A percentile compares a stretch with the other conserved stretches of the same genome.
Conservation (phyloP, 78 protist genomes). For the Guillardia theta region DNA sequence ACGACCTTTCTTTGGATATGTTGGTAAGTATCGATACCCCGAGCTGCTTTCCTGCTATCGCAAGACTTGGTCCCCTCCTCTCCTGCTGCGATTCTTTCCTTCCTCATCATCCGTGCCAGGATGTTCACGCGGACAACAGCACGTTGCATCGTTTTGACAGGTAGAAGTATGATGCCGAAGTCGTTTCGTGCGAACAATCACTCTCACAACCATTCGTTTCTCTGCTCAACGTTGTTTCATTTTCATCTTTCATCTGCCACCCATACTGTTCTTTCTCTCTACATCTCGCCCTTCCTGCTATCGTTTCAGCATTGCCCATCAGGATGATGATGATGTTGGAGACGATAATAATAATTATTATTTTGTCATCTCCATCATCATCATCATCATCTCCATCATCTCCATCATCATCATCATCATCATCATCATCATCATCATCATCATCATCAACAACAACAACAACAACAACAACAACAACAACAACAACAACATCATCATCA, state of each 20-base stretch:
- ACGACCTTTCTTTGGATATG: constrained; percentile 86
- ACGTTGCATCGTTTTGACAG: constrained; percentile 52
- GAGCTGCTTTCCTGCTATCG: too few species aligned
- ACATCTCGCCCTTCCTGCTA: neutral
- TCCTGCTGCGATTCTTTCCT: neutral
- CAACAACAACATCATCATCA: too few species aligned
- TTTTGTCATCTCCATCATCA: too few species aligned
- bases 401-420: too few species aligned
- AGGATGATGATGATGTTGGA: too few species aligned
- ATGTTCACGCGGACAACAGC: constrained; percentile 31
- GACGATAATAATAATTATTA: too few species aligned
- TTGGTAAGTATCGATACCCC: constrained; percentile 50
- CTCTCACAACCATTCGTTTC: neutral
- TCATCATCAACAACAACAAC: too few species aligned
- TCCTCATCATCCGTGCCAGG: neutral
- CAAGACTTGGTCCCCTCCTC: neutral
- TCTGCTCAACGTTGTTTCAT: neutral
- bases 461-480: too few species aligned
- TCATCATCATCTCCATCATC: too few species aligned
- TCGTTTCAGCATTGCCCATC: neutral
- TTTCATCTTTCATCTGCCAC: neutral
- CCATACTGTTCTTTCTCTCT: neutral
- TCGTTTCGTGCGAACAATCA: too few species aligned
- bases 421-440: too few species aligned
- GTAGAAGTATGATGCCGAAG: neutral